Percentiles rank a stretch among this genome's conserved stretches.
These are phyloP conservation scores for Amauroascus niger DNA, from an alignment of 2,329 filamentous ascomycete genomes.

Conservation along the genomic window DNA sequence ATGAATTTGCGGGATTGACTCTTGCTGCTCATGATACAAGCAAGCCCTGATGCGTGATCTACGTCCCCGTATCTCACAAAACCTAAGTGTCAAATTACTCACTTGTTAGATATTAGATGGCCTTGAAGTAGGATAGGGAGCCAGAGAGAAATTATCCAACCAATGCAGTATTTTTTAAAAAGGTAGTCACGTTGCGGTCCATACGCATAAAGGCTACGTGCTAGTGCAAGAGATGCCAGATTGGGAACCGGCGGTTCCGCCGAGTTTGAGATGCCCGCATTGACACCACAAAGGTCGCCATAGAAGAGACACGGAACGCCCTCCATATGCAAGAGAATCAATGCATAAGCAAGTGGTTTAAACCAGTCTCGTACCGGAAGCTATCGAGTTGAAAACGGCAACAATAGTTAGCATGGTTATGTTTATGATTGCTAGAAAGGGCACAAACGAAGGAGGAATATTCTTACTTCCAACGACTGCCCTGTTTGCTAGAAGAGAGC, in stretches of 20 bases:
- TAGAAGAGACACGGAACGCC: constrained; percentile 62
- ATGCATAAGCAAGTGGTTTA: constrained; percentile 60
- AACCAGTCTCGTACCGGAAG: constrained; percentile 56
- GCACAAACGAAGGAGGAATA: background rate
- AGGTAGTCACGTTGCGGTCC: constrained; percentile 57
- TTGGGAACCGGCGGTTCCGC: constrained; percentile 21
- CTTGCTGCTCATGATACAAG: constrained; percentile 49
- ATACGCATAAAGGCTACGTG: constrained; percentile 57
- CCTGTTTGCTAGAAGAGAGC: constrained; percentile 42
- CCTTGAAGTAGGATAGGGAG: background rate
- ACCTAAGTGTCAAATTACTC: constrained; percentile 9
- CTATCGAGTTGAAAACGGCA: constrained; percentile 20
- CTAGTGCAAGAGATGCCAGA: constrained; percentile 51
- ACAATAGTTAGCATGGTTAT: background rate
- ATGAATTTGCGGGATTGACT: constrained; percentile 45
- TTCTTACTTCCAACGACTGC: constrained; percentile 48
- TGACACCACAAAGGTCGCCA: constrained; percentile 58
- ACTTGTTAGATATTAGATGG: background rate
- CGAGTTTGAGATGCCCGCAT: constrained; percentile 43
- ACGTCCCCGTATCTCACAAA: constrained; percentile 45
- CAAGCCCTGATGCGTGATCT: constrained; percentile 43
- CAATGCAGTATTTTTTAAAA: constrained; percentile 51
- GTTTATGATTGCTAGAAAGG: background rate
- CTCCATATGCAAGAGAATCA: constrained; percentile 56
- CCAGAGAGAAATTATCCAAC: constrained; percentile 22